Conservation (phyloP, 768 basidiomycete genomes). For the Auriculariales sp. region DNA sequence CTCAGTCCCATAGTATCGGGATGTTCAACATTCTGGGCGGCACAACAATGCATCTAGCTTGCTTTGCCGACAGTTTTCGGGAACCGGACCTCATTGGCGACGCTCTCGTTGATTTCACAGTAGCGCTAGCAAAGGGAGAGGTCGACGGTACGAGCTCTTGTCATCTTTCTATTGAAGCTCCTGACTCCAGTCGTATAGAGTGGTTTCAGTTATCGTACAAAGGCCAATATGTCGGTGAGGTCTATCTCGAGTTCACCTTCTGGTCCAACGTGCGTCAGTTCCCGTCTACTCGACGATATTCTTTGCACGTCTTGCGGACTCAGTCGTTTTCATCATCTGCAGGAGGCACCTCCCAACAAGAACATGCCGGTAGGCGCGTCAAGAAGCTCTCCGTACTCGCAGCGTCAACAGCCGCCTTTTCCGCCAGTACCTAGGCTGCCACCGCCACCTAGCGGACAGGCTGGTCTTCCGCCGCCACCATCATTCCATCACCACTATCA, state of each 20-base stretch:
- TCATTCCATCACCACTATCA: too few species aligned
- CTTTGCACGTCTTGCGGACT: too few species aligned
- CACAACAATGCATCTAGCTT: constrained; percentile 61
- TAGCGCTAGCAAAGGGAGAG: constrained; percentile 87
- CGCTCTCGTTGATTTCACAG: constrained; percentile 69
- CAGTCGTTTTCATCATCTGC: too few species aligned
- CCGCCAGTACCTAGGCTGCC: too few species aligned
- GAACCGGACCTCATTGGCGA: constrained; percentile 97
- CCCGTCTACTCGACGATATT: too few species aligned
- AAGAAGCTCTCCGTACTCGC: too few species aligned
- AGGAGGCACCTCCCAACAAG: too few species aligned
- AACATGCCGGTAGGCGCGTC: too few species aligned
- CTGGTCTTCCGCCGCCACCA: too few species aligned
- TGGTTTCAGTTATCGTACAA: constrained; percentile 89
- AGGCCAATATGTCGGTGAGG: constrained; percentile 87
- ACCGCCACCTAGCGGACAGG: too few species aligned
- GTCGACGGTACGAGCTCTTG: constrained; percentile 63
- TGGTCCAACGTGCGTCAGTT: constrained; percentile 87
- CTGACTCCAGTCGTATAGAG: constrained; percentile 38
- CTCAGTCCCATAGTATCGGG: constrained; percentile 40
- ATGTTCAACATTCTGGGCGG: constrained; percentile 45
- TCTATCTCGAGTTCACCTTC: constrained; percentile 93
- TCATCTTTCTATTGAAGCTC: constrained; percentile 6
- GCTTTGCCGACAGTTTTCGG: constrained; percentile 88
- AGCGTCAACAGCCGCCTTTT: too few species aligned